Base-by-base conservation (phyloP, 1,284 basidiomycete species). In the Tylopilus sp. region DNA sequence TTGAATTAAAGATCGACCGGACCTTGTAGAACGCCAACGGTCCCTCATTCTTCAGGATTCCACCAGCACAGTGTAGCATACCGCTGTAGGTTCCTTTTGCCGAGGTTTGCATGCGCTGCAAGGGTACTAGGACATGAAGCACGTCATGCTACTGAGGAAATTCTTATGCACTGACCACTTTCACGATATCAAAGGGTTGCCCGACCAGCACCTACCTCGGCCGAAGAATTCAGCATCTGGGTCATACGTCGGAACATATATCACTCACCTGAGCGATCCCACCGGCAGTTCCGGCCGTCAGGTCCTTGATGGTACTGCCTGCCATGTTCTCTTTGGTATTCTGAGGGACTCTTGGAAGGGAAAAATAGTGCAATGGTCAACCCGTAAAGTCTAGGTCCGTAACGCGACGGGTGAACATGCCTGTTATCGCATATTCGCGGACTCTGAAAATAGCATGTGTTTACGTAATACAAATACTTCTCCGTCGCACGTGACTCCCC, bases 21-120 rank as follows among this genome's bases (percentile, higher is more conserved):
- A 88, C 94, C 84, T 98, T 98, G 82, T 98, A 99, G 74, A 98
- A 98, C 1, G 94, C 94, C 33, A 92, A 72, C 8, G 92, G 92
- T 0, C 96, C 96, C 68, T 98, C 96, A 54, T 93, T 89, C 70
- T 85, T 92, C 53, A 97, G 65, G 61, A 98, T 92, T 52, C 88
- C 87, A 8, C 83, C 81, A 13, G 94, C 94, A 69, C 94, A 98
- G 61, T 96, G 83, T 52, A 95, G 59, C 82, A 96, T 93, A 52
- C 92, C 90, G 48, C 74, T 78, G 73, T 96, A 98, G 8, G 91
- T 94, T 47, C 94, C 94, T 61, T 85, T 84, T 14, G 93, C 81
- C n/a, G 93, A 82, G 7, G 94, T 97, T 84, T 99, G 96, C 81
- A 98, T 90, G 58, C 95, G 85, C 82, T 61, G 58, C 50, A 40